Evolutionary conservation across 345 rosid genomes (phyloP).

Genomic region (Brassica cretica): DNA sequence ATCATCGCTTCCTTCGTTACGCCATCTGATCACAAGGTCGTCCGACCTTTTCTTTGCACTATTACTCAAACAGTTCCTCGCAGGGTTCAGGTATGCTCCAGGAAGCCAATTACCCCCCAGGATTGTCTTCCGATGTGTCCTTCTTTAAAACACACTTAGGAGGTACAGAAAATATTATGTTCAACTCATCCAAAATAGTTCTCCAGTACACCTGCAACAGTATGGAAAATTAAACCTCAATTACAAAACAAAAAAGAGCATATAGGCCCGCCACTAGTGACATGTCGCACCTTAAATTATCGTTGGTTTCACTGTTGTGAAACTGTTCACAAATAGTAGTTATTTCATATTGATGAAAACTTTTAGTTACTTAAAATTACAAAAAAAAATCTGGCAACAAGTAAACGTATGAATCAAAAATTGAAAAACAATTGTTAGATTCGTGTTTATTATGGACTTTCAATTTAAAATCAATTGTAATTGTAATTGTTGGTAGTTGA

Average conservation of each 20-base stretch:
- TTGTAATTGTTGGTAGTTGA: too few species aligned
- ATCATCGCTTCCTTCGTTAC: slow-evolving; percentile 76
- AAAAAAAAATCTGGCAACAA: too few species aligned
- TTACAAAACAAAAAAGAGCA: background rate
- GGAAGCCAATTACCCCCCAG: slow-evolving; percentile 97
- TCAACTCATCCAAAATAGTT: slow-evolving; percentile 66
- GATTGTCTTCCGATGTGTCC: slow-evolving; percentile 44
- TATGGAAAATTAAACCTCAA: slow-evolving; percentile 16
- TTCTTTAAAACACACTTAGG: slow-evolving; percentile 60
- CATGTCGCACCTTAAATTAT: background rate
- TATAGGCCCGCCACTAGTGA: background rate
- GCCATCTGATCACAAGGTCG: slow-evolving; percentile 76
- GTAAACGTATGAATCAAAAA: too few species aligned
- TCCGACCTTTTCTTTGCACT: slow-evolving; percentile 54
- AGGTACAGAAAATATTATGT: slow-evolving; percentile 57
- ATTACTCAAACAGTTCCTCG: slow-evolving; percentile 60
- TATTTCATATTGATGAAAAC: too few species aligned
- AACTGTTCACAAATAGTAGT: background rate
- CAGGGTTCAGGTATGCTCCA: slow-evolving; percentile 81
- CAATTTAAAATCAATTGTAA: too few species aligned
- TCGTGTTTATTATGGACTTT: too few species aligned
- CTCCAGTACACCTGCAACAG: slow-evolving; percentile 75
- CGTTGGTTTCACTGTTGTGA: background rate
- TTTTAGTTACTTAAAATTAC: too few species aligned
- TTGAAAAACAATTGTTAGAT: too few species aligned